A percentile compares a stretch with the other conserved stretches of the same genome.
These are phyloP conservation scores for Metschnikowia continentalis DNA, from an alignment of 805 yeast genomes.

Conservation along the genomic window DNA sequence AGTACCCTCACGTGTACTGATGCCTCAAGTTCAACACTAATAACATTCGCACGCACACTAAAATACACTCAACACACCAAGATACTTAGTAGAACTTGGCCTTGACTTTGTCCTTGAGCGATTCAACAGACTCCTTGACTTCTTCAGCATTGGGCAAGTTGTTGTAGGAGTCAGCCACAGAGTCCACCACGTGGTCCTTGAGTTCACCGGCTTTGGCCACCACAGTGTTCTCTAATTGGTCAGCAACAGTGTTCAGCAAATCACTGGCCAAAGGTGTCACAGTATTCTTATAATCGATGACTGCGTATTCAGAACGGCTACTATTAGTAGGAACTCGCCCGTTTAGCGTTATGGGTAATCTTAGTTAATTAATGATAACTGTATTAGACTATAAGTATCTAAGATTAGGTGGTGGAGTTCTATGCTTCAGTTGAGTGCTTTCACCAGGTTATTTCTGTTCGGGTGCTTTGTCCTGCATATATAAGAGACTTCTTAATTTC, in stretches of 20 bases:
- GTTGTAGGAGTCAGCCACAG: constrained; percentile 2
- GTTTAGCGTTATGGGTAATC: too few species aligned
- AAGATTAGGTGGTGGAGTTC: too few species aligned
- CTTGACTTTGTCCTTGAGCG: constrained; percentile 14
- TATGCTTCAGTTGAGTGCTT: too few species aligned
- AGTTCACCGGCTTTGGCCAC: constrained; percentile 15
- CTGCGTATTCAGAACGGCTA: too few species aligned
- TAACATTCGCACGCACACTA: not conserved
- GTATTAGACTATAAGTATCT: too few species aligned
- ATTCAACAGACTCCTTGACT: constrained; percentile 9
- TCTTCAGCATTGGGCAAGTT: constrained; percentile 4
- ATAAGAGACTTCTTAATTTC: too few species aligned
- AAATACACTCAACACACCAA: not conserved
- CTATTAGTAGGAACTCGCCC: too few species aligned
- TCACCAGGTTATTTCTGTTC: too few species aligned
- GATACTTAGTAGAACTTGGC: constrained; percentile 12
- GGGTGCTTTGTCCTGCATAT: too few species aligned
- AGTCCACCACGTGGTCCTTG: constrained; percentile 9
- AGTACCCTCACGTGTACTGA: too few species aligned
- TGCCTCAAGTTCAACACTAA: too few species aligned
- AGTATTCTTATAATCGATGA: constrained; percentile 19
- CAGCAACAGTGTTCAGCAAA: constrained; percentile 8
- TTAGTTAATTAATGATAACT: too few species aligned
- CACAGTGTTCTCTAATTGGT: constrained; percentile 19
- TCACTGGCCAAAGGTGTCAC: constrained; percentile 19